Base-by-base conservation (phyloP, 2,329 filamentous ascomycete genomes). In the Metarhizium rileyi region DNA sequence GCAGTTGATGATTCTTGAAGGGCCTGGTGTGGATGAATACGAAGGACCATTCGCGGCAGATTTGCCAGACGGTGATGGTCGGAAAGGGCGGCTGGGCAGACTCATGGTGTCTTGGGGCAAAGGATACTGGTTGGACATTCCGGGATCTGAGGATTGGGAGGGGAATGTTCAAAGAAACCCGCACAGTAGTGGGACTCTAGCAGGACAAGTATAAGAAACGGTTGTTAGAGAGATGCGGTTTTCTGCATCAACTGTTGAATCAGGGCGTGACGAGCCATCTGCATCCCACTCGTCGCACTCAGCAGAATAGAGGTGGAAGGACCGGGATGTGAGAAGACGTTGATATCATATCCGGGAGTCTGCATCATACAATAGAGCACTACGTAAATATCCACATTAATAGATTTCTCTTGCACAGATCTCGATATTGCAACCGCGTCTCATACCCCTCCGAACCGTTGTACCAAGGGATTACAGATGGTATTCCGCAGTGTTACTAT, bases 51-150 rank as follows among this genome's bases (percentile, higher is more conserved):
- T 95, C 66, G 77, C 79, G 0, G 68, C 72, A 28, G 81, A 79
- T 47, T 78, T 81, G 42, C 80, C 84, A n/a, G 83, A 87, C 50
- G 88, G 89, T 10, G 76, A 85, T 53, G 90, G 90, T 18, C 90
- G 86, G 80, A 78, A 77, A 64, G 90, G 90, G 30, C 83, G 80
- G 59, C 61, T 94, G 10, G 90, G 90, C n/a, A 77, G 90, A 47
- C 62, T 78, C 28, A 87, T 96, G 86, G 75, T 95, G 26, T 76
- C 76, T 9, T 73, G 88, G 23, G 86, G 86, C 36, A 79, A 78
- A 56, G 76, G 75, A 50, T 96, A 94, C 70, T 96, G 90, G 90
- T 72, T 95, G 16, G 86, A 86, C 53, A 80, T 80, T 48, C 69
- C 80, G 50, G 79, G 78, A 51, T 74, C 80, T 54, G 77, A 83